phyloP scores from a whole-genome alignment of 208 protist species.

The Trypanosoma conorhini region DNA sequence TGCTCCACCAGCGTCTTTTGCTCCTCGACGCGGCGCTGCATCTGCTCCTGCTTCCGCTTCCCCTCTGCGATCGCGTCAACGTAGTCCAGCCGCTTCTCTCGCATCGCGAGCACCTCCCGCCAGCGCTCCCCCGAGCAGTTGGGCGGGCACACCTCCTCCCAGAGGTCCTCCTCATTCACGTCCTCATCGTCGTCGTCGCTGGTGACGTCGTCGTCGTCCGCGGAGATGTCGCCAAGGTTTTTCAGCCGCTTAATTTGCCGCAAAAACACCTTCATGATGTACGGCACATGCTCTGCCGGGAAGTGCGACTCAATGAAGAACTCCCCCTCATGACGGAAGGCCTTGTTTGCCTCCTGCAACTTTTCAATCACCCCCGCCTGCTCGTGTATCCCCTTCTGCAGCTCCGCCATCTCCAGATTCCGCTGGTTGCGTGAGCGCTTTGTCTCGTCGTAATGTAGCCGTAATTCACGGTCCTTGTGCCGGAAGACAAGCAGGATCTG shows the following conservation, averaged over 20 bases:
- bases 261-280: constrained; percentile 91
- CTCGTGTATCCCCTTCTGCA: constrained; percentile 46
- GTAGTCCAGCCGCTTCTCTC: constrained; percentile 91
- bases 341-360: constrained; percentile 69
- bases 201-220: constrained; percentile 74
- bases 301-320: constrained; percentile 84
- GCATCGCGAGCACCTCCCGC: constrained; percentile 82
- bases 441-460: constrained; percentile 51
- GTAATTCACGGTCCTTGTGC: constrained; percentile 83
- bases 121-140: constrained; percentile 87
- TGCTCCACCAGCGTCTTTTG: constrained; percentile 70
- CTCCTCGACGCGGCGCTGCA: constrained; percentile 33
- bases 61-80: constrained; percentile 78
- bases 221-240: constrained; percentile 39
- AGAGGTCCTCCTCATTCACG: constrained; percentile 88
- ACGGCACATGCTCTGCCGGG: constrained; percentile 64
- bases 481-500: constrained; percentile 94
- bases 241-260: constrained; percentile 93
- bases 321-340: constrained; percentile 73
- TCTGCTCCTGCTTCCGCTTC: constrained; percentile 42
- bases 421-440: constrained; percentile 64
- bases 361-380: constrained; percentile 60
- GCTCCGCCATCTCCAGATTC: constrained; percentile 53
- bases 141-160: constrained; percentile 91
- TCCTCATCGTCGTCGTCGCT: constrained; percentile 68